Conservation (phyloP, 2,329 filamentous ascomycete species). For the Colletotrichum truncatum region DNA sequence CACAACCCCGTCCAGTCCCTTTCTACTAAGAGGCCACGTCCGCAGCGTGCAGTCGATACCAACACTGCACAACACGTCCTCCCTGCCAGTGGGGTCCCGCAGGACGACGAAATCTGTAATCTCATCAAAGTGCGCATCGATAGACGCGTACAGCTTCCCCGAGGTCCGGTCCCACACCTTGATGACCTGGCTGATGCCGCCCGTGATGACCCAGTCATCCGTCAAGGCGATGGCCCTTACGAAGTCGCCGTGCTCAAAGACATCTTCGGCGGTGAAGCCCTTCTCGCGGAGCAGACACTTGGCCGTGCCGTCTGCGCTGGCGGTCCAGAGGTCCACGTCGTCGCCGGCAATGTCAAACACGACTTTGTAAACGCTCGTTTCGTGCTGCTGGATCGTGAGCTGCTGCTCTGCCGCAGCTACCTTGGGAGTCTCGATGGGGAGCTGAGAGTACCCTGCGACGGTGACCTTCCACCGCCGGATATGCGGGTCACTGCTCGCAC, state of each 20-base stretch:
- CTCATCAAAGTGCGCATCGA: constrained; percentile 91
- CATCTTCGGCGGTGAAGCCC: constrained; percentile 77
- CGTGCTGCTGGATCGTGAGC: constrained; percentile 77
- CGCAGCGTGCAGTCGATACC: constrained; percentile 91
- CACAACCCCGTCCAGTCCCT: constrained; percentile 59
- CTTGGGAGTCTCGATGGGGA: constrained; percentile 50
- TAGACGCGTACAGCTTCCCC: constrained; percentile 77
- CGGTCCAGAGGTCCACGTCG: constrained; percentile 85
- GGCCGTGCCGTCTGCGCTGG: constrained; percentile 88
- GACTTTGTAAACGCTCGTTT: constrained; percentile 89
- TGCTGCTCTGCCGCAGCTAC: constrained; percentile 38
- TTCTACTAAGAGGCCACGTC: constrained; percentile 79
- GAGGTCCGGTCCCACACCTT: constrained; percentile 85
- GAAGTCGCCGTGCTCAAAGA: constrained; percentile 85
- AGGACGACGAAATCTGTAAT: constrained; percentile 82
- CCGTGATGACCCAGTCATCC: constrained; percentile 84
- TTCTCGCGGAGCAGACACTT: constrained; percentile 79
- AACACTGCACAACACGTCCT: constrained; percentile 75
- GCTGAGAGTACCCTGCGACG: constrained; percentile 61
- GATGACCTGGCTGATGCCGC: constrained; percentile 89
- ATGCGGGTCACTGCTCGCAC: constrained; percentile 81
- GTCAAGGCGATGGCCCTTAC: constrained; percentile 83
- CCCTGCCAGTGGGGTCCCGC: constrained; percentile 42
- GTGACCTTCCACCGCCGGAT: constrained; percentile 81
- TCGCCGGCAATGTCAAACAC: constrained; percentile 72